These are phyloP conservation scores for Hemileia vastatrix DNA, from an alignment of 1,284 basidiomycete species.

Conservation along the genomic window DNA sequence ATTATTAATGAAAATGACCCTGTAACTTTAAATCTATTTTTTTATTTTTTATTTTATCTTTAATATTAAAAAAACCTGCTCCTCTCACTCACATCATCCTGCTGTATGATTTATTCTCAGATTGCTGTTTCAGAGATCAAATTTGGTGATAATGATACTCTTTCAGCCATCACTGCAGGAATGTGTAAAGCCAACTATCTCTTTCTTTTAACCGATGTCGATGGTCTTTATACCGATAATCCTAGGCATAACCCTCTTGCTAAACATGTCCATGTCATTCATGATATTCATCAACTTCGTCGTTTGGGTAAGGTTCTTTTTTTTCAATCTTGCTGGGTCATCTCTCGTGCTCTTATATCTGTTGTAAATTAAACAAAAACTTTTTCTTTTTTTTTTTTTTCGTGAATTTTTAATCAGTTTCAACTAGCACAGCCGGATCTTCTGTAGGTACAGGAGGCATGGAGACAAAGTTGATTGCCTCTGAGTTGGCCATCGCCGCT, in stretches of 20 bases:
- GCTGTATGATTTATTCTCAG: too few species aligned
- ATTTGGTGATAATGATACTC: conserved; percentile 98
- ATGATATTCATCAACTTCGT: conserved; percentile 71
- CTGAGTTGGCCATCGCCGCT: conserved; percentile 89
- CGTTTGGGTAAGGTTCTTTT: conserved; percentile 55
- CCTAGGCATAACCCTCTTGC: conserved; percentile 80
- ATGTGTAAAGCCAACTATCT: conserved; percentile 97
- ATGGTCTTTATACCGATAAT: conserved; percentile 90
- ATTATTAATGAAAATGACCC: conserved; percentile 98
- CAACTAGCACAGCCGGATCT: conserved; percentile 80
- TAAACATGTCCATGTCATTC: conserved; percentile 67
- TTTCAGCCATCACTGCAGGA: conserved; percentile 90
- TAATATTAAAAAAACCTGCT: too few species aligned
- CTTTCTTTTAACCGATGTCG: conserved; percentile 92
- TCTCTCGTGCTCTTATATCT: not conserved
- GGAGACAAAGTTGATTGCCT: conserved; percentile 98
- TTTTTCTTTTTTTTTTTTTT: not conserved
- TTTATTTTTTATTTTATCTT: too few species aligned
- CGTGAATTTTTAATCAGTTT: conserved; percentile 55
- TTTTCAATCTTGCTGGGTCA: not conserved
- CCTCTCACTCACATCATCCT: too few species aligned
- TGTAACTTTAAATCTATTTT: too few species aligned
- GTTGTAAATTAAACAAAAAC: too few species aligned
- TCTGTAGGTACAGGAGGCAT: conserved; percentile 94
- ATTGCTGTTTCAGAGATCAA: conserved; percentile 71